A percentile compares a stretch with the other conserved stretches of the same genome.
phyloP scores from a whole-genome alignment of 1,284 basidiomycete species.

The Pisolithus thermaeus region DNA sequence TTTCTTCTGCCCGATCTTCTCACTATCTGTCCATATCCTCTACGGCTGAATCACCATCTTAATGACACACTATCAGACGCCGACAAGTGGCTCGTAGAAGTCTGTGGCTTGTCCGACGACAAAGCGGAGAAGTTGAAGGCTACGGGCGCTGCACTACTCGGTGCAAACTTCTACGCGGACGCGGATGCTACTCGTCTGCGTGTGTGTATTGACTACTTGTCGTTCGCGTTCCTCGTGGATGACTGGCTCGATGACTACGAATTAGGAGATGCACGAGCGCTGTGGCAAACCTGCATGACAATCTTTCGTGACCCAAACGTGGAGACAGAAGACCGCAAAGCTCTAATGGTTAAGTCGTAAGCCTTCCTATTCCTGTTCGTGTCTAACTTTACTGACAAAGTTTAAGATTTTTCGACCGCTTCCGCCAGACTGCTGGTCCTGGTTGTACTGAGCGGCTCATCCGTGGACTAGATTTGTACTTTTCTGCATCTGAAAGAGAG shows the following conservation, averaged over 20 bases:
- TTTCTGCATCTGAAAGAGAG: constrained; percentile 48
- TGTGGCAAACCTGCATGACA: constrained; percentile 46
- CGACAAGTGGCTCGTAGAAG: constrained; percentile 50
- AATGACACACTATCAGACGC: constrained; percentile 52
- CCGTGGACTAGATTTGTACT: constrained; percentile 48
- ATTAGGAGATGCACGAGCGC: constrained; percentile 28
- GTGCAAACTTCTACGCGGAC: constrained; percentile 58
- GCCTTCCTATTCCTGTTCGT: constrained; percentile 18
- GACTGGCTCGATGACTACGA: constrained; percentile 51
- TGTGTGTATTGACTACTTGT: constrained; percentile 56
- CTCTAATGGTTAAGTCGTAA: constrained; percentile 50
- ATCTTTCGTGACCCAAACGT: constrained; percentile 44
- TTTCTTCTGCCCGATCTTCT: constrained; percentile 65
- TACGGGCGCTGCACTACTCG: constrained; percentile 60
- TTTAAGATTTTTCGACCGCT: constrained; percentile 48
- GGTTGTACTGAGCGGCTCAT: constrained; percentile 53
- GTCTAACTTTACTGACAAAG: constrained; percentile 3
- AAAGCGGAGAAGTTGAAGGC: constrained; percentile 47
- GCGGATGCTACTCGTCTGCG: constrained; percentile 50
- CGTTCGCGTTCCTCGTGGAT: constrained; percentile 52
- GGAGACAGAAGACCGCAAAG: constrained; percentile 43
- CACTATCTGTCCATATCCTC: constrained; percentile 51
- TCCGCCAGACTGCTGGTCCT: constrained; percentile 41
- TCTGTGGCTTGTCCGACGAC: constrained; percentile 47
- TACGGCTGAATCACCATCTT: constrained; percentile 46